Evolutionary conservation across 805 yeast genomes (phyloP), one percentile per base, ranked within the genome.

Genomic region (Starmerella bombicola): DNA sequence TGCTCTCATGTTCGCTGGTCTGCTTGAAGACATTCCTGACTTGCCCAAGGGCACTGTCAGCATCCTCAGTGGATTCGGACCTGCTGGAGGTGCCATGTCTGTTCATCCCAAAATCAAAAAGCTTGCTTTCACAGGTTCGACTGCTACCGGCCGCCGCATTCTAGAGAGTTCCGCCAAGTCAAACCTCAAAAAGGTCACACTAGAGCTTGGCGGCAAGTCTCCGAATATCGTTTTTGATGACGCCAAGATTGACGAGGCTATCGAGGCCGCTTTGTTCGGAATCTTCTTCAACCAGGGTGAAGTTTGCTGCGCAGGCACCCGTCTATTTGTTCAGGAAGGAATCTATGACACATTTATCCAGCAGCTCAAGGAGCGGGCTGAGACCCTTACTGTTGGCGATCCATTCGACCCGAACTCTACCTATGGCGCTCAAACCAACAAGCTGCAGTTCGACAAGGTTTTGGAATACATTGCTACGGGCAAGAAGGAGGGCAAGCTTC

Each of bases 191-290:
- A 81, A 80, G 61, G 83, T 86, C 46, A 85, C 95, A 33, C 70
- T 86, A 58, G 97, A 86, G 67, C 75, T 84, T 53, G 97, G 97
- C 57, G 97, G 97, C 58, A 86, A 86, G 67, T 83, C 95, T 19
- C 94, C 96, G 54, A 78, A 80, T 61, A 75, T 86, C 50, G 78
- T 86, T 34, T 84, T 80, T 58, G 77, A 78, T 55, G 96, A 86
- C 57, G 91, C 93, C 35, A 75, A 86, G 61, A 56, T 86, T 42
- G 78, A 78, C 33, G 68, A 69, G 55, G 84, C 95, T 37, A 79
- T 81, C 34, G 68, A 74, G 48, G 73, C 75, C 67, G 76, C 83
- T 50, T 70, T 81, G 34, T 60, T 70, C 40, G 95, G 94, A 61
- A 80, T 85, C 55, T 81, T 80, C 71, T 82, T 73, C 70, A 86